A percentile compares a stretch with the other conserved stretches of the same genome.
phyloP scores from a whole-genome alignment of 805 yeast species.

The Blastobotrys robertii region DNA sequence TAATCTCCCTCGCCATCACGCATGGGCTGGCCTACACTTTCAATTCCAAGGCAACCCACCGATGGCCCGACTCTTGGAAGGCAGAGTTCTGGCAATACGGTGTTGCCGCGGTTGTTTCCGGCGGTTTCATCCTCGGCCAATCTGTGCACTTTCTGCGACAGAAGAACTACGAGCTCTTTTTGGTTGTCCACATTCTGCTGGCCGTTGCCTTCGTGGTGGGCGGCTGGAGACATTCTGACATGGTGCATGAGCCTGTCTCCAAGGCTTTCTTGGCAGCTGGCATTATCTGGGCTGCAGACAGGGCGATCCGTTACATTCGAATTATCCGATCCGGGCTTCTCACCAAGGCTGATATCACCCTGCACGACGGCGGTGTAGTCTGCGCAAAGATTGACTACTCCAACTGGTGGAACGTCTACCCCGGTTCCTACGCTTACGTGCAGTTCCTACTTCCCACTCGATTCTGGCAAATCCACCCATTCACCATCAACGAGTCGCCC shows the following conservation, averaged over 20 bases:
- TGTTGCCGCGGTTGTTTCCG: conserved; percentile 32
- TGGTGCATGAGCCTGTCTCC: conserved; percentile 6
- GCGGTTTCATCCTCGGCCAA: conserved; percentile 38
- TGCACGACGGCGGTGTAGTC: conserved; percentile 9
- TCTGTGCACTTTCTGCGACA: conserved; percentile 43
- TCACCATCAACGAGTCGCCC: conserved; percentile 33
- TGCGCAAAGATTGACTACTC: conserved; percentile 30
- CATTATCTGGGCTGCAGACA: conserved; percentile 63
- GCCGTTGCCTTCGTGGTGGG: conserved; percentile 46
- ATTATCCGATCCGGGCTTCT: conserved; percentile 45
- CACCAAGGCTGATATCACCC: conserved; percentile 19
- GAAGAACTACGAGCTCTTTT: conserved; percentile 46
- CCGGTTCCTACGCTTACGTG: conserved; percentile 50
- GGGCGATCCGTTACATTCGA: conserved; percentile 46
- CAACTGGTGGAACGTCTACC: conserved; percentile 35
- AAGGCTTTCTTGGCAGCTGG: conserved; percentile 40
- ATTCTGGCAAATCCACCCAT: conserved; percentile 71
- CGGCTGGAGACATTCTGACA: conserved; percentile 42
- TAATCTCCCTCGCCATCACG: conserved; percentile 39
- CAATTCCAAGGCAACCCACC: conserved; percentile 38
- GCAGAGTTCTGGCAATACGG: conserved; percentile 27
- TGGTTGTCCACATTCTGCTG: conserved; percentile 43
- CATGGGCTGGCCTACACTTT: conserved; percentile 49
- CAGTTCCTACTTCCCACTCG: conserved; percentile 42
- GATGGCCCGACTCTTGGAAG: conserved; percentile 40